Evolutionary conservation across 2,329 filamentous ascomycete genomes (phyloP), one percentile per base, ranked within the genome.

Genomic region (Fusarium sp.): DNA sequence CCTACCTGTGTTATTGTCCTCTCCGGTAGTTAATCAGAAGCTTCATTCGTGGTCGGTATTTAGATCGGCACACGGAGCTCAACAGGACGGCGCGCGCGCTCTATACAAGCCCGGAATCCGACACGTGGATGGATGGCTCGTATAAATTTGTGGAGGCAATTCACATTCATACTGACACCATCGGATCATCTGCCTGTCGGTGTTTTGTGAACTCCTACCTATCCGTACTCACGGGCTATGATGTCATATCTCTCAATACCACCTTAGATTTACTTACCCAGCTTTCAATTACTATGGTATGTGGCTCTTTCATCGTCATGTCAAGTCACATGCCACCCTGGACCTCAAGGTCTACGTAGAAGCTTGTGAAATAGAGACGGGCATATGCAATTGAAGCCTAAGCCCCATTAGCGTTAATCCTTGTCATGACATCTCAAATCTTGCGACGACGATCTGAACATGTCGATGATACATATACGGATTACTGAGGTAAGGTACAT

Each of bases 211-310:
- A 32, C 38, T 20, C 39, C 32, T 28, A 9, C 39, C 24, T 47
- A 47, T 47, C 45, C 45, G 26, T 22, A 48, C 18, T 26, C 22
- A 47, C 24, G 50, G 41, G 47, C 41, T 26, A 73, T 73, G 71
- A 72, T 68, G 58, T 72, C 69, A 72, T 58, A 65, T 22, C 36
- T 41, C n/a, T 10, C 4, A 51, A n/a, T 24, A 51, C 18, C 28
- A 35, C 38, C 24, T 15, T 17, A 32, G 22, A 53, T 28, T 44
- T 51, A n/a, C 28, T 44, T 51, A 20, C 24, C 28, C 50, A 54
- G 59, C 24, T 38, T 45, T 28, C 36, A 24, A 18, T 14, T 17
- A 30, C 47, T n/a, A 13, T 50, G 26, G 28, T 32, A 32, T n/a
- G 28, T 50, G 20, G 22, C 36, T 28, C 53, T 24, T 35, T 62